Evolutionary conservation across 169 alveolate species (phyloP), one percentile per base, ranked within the genome.

Genomic region (Perkinsus chesapeaki): DNA sequence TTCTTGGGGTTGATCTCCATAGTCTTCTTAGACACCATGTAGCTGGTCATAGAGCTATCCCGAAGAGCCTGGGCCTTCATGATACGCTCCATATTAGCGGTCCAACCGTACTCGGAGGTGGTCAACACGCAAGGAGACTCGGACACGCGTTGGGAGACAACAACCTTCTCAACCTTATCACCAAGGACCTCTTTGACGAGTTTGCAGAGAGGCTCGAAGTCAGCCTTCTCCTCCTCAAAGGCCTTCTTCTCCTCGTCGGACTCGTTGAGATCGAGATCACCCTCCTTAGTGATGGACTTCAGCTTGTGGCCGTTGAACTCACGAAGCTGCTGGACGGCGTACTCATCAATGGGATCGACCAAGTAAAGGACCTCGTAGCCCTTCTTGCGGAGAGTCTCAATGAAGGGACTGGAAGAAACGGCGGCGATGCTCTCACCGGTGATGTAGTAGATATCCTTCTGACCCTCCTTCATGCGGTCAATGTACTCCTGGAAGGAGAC

Each of bases 41-140:
- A 95, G 39, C 94, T 93, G 23, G 99, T 98, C 99, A 98, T 98
- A 93, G 99, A 96, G 94, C 98, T 96, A 96, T 99, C 99, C 95
- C 99, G 98, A 39, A 99, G 98, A 39, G 99, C 99, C 97, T 99
- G 99, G 20, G 99, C 99, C 96, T 98, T 99, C 99, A 99, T 99
- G 96, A 99, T 99, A 95, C 99, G 98, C 96, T 99, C 99, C 99
- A 99, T 99, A 97, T 99, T 99, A 48, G 99, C 99, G 92, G 99
- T 97, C 99, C 99, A 99, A 91, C 99, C 99, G 96, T 97, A 98
- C 96, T 99, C 99, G 92, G 99, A 98, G 47, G 99, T 99, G 73
- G 99, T 99, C 73, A 99, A 96, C 36, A 99, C 99, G 94, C 99
- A 98, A 73, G 99, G 99, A 36, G 99, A 98, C 94, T 98, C 99